A percentile compares a stretch with the other conserved stretches of the same genome.
These are phyloP conservation scores for Escallonia herrerae DNA, from an alignment of 129 eudicot species.

Conservation along the genomic window DNA sequence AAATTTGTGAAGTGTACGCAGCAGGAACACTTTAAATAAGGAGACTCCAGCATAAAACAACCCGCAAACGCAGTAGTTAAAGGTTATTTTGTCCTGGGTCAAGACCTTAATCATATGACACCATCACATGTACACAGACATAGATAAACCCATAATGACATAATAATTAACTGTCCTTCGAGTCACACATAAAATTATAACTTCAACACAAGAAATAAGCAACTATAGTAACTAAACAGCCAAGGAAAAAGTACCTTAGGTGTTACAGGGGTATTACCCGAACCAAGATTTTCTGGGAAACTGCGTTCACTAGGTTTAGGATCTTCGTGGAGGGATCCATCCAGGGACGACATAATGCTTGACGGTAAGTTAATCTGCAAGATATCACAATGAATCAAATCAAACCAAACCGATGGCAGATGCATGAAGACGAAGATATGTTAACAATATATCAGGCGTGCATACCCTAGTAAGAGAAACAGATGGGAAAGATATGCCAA, in stretches of 20 bases:
- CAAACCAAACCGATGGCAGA: neutral
- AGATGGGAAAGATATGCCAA: conserved; percentile 91
- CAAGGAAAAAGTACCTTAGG: conserved; percentile 64
- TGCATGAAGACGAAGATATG: neutral
- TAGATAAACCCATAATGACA: neutral
- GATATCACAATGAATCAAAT: conserved; percentile 17
- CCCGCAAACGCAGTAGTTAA: too few relatives aligned
- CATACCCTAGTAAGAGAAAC: conserved; percentile 80
- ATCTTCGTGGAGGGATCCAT: conserved; percentile 39
- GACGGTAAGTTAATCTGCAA: conserved; percentile 75
- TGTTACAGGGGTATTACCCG: conserved; percentile 61
- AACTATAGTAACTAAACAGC: neutral
- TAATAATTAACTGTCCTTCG: neutral
- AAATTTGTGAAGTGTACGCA: too few relatives aligned
- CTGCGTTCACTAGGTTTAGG: conserved; percentile 42
- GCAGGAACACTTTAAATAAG: too few relatives aligned
- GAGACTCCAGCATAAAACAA: too few relatives aligned
- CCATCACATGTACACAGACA: neutral
- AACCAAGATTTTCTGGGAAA: conserved; percentile 89
- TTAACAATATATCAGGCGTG: neutral
- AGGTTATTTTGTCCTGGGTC: too few relatives aligned
- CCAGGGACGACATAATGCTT: conserved; percentile 54
- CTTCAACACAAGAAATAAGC: conserved; percentile 9
- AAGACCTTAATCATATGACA: too few relatives aligned
- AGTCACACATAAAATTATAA: neutral